Evolutionary conservation across 192 early-diverging fungal species (phyloP).

Genomic region (Backusella liffmaniae): DNA sequence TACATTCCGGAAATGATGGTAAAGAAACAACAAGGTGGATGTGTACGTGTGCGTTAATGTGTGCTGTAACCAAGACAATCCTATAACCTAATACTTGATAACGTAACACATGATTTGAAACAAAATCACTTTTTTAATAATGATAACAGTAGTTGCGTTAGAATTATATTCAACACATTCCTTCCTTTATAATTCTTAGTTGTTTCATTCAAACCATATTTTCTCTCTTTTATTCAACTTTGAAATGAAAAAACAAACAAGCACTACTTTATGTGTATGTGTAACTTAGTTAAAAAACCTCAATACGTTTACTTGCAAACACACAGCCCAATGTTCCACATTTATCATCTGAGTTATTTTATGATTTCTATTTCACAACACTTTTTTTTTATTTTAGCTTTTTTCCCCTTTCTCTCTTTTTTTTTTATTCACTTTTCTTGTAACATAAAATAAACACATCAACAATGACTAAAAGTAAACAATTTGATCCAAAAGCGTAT

Average conservation of each 20-base stretch:
- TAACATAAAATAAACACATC: background rate
- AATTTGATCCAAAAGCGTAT: constrained; percentile 23
- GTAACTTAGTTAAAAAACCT: background rate
- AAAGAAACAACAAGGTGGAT: background rate
- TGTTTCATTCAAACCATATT: background rate
- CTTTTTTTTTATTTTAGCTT: background rate
- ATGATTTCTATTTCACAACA: background rate
- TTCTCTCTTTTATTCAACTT: background rate
- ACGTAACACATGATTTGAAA: background rate
- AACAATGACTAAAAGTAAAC: background rate
- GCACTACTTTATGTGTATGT: background rate
- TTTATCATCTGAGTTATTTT: background rate
- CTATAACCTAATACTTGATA: background rate
- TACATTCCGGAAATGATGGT: background rate
- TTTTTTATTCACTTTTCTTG: background rate
- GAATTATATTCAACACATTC: background rate
- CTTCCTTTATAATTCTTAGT: background rate
- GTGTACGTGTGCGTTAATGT: background rate
- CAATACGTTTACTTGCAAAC: background rate
- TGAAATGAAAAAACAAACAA: background rate
- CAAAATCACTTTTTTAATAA: too few species aligned
- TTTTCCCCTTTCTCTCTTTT: background rate
- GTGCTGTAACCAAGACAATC: background rate
- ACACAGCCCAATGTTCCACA: background rate
- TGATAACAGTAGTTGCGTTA: background rate